Evolutionary conservation across 176 grass and related monocot genomes (phyloP), one percentile per base, ranked within the genome.

Genomic region (Ananas comosus): DNA sequence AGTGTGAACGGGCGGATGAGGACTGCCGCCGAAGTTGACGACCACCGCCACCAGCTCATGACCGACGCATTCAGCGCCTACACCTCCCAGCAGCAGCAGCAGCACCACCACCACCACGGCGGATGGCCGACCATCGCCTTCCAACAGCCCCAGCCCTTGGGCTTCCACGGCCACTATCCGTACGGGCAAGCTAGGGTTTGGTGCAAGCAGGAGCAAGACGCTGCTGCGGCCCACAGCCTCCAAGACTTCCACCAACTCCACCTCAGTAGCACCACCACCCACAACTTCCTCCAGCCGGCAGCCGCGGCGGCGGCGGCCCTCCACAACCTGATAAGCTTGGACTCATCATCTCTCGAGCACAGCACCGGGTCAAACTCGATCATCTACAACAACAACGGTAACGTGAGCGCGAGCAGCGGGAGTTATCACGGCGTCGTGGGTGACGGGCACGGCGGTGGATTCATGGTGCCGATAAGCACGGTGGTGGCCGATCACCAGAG

Each of bases 121-220:
- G 61, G 42, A 16, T 91, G 85, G 89, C 89, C 89, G 7, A 82
- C 79, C 70, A 80, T 88, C 53, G 76, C 89, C 25, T 88, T 91
- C 82, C 89, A 88, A 58, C 68, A 58, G 16, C 56, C 51, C 0
- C 67, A 63, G 69, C 53, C 4, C 22, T 49, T 75, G 11, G 70
- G 42, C 50, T 24, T 88, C 25, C 87, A 88, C 73, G 78, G 88
- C 77, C 80, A 82, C 16, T 85, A 91, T 42, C 33, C 33, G 21
- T 65, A 74, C 42, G 74, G 72, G 71, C 64, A 64, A 47, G 58
- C 76, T 58, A 77, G 75, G 1, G 85, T 81, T 11, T 92, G 89
- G 89, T 92, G 82, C 77, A 92, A 92, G 82, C 89, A 80, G 70
- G 89, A 92, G 70, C 85, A 74, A 48, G 85, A 88, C 61, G 81